phyloP scores from a whole-genome alignment of 345 rosid species.

The Brassica incana region DNA sequence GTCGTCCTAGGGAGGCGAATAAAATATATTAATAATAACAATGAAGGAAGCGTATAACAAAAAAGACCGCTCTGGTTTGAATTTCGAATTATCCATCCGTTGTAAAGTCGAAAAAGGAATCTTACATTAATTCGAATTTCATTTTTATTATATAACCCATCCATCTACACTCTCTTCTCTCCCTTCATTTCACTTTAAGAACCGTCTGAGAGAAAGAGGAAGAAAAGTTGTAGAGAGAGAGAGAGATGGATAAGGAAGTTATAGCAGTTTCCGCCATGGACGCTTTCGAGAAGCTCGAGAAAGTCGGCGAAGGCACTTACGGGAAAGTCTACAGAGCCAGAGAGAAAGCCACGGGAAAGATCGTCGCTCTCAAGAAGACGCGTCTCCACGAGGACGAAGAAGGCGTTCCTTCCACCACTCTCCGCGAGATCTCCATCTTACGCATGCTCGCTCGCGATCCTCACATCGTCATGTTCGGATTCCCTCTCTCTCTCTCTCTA shows the following conservation, averaged over 20 bases:
- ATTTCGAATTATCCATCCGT: constrained; percentile 33
- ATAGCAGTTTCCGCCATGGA: constrained; percentile 71
- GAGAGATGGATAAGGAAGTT: constrained; percentile 49
- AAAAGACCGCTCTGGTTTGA: constrained; percentile 31
- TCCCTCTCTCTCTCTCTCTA: background rate
- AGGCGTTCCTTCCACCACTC: constrained; percentile 98
- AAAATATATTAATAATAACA: too few species aligned
- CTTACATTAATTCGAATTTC: background rate
- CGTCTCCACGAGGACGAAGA: constrained; percentile 98
- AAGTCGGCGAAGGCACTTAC: constrained; percentile 97
- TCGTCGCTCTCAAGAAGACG: constrained; percentile 96
- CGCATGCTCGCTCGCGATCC: constrained; percentile 98
- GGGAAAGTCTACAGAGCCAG: constrained; percentile 96
- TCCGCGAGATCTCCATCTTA: constrained; percentile 94
- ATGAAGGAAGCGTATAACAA: background rate
- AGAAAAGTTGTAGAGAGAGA: constrained; percentile 14
- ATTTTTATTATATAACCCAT: background rate
- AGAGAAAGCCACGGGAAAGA: constrained; percentile 87
- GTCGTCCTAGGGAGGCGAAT: too few species aligned
- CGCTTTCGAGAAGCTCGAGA: constrained; percentile 93
- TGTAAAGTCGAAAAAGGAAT: constrained; percentile 12
- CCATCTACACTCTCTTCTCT: background rate
- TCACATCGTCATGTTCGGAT: constrained; percentile 66
- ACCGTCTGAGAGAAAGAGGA: background rate
- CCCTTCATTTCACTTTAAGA: constrained; percentile 5